A percentile compares a stretch with the other conserved stretches of the same genome.
phyloP scores from a whole-genome alignment of 257 asterid species.

The Parsonsia alboflavescens region DNA sequence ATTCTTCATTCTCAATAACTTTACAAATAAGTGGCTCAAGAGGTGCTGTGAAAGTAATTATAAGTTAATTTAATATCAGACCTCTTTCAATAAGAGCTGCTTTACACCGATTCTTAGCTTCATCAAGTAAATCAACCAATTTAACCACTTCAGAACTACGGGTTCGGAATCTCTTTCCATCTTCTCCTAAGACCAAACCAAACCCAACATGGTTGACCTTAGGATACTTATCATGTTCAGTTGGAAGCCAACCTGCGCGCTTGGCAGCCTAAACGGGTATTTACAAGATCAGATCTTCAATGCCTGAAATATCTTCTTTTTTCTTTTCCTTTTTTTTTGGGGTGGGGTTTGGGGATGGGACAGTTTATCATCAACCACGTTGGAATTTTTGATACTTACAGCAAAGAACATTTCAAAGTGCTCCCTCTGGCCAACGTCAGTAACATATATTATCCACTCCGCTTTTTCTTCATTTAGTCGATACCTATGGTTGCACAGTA shows the following conservation, averaged over 20 bases:
- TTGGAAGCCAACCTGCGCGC: slow-evolving; percentile 90
- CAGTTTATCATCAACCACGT: background rate
- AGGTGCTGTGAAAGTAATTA: background rate
- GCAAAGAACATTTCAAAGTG: slow-evolving; percentile 91
- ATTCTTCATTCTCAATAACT: background rate
- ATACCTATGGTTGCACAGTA: slow-evolving; percentile 48
- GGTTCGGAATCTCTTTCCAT: slow-evolving; percentile 86
- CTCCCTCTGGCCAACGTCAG: slow-evolving; percentile 88
- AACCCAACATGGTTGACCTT: slow-evolving; percentile 81
- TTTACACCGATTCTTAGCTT: slow-evolving; percentile 83
- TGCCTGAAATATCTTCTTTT: background rate
- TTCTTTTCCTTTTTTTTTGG: background rate
- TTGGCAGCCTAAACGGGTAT: slow-evolving; percentile 69
- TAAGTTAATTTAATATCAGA: slow-evolving; percentile 2
- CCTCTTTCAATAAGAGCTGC: slow-evolving; percentile 75
- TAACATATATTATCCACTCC: slow-evolving; percentile 88
- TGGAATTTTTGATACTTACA: slow-evolving; percentile 41
- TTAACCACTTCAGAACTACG: slow-evolving; percentile 91
- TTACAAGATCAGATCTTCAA: slow-evolving; percentile 14
- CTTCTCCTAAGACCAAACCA: slow-evolving; percentile 93
- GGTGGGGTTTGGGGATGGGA: background rate
- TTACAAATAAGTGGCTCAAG: background rate
- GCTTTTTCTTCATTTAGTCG: slow-evolving; percentile 87
- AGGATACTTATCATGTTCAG: slow-evolving; percentile 58
- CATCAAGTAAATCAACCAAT: slow-evolving; percentile 81